These are phyloP conservation scores for Microbotryum scabiosae DNA, from an alignment of 1,284 basidiomycete genomes.

Conservation along the genomic window DNA sequence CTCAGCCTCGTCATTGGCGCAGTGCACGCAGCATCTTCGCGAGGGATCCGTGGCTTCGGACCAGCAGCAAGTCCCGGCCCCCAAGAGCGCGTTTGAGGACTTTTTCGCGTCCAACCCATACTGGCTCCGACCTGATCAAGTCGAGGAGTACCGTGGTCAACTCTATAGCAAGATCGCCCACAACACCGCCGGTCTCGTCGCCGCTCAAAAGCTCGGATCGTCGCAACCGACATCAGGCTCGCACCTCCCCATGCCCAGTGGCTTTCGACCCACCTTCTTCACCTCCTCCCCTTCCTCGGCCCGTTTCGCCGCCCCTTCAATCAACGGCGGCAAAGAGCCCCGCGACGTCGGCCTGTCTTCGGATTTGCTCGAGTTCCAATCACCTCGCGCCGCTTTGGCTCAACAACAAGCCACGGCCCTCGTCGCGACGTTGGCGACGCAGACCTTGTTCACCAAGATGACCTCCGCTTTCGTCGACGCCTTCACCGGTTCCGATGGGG, in stretches of 20 bases:
- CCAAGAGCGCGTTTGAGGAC: slow-evolving; percentile 24
- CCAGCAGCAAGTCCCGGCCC: background rate
- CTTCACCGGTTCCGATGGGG: slow-evolving; percentile 33
- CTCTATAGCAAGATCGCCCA: slow-evolving; percentile 33
- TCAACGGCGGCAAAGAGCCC: background rate
- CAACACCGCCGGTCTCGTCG: slow-evolving; percentile 30
- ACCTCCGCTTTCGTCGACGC: slow-evolving; percentile 43
- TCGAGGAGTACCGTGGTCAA: slow-evolving; percentile 31
- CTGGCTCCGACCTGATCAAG: slow-evolving; percentile 25
- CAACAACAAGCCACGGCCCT: slow-evolving; percentile 14
- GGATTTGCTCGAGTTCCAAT: slow-evolving; percentile 25
- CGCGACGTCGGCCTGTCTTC: background rate
- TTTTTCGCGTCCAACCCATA: slow-evolving; percentile 34
- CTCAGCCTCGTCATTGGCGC: slow-evolving; percentile 13
- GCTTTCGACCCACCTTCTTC: slow-evolving; percentile 34
- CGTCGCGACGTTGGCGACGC: slow-evolving; percentile 35
- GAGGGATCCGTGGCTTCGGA: background rate
- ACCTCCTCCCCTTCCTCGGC: slow-evolving; percentile 8
- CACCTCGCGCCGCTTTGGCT: slow-evolving; percentile 6
- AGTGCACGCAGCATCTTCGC: slow-evolving; percentile 26
- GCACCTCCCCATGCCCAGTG: slow-evolving; percentile 17
- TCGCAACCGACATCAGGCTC: background rate
- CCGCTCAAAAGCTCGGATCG: slow-evolving; percentile 13
- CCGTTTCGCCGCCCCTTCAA: background rate
- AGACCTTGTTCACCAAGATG: slow-evolving; percentile 41